Percentiles rank a stretch among this genome's conserved stretches.
These are phyloP conservation scores for Trichosphaerium sp. DNA, from an alignment of 78 protist species.

Conservation along the genomic window DNA sequence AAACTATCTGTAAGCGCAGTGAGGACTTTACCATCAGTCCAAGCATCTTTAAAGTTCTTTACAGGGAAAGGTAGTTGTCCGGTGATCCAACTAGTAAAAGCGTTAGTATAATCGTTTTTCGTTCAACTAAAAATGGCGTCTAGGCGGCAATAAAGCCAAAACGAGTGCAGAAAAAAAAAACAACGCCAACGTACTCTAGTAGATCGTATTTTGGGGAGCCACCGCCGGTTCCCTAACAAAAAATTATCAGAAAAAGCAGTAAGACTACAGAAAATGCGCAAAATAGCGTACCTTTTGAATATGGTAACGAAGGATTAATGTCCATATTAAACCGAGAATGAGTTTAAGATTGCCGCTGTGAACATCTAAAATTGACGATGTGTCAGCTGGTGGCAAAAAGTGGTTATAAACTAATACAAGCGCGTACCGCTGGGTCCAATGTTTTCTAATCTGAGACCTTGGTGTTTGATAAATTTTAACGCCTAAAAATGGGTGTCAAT, in stretches of 20 bases:
- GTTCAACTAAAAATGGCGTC: too few species aligned
- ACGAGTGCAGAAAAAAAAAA: too few species aligned
- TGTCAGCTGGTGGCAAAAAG: too few species aligned
- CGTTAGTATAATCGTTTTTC: too few species aligned
- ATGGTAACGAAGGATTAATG: conserved; percentile 64
- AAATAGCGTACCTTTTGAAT: conserved; percentile 33
- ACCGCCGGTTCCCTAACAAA: too few species aligned
- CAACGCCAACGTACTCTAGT: too few species aligned
- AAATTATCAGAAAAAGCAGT: background rate
- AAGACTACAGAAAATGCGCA: background rate
- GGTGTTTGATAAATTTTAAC: conserved; percentile 28
- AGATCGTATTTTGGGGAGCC: too few species aligned
- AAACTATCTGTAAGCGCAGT: conserved; percentile 40
- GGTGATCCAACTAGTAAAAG: too few species aligned
- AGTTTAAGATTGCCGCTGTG: conserved; percentile 51
- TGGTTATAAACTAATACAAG: background rate
- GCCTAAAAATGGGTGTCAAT: too few species aligned
- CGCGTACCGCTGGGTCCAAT: conserved; percentile 40
- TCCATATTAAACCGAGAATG: conserved; percentile 69
- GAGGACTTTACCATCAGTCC: conserved; percentile 52
- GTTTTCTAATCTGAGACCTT: conserved; percentile 59
- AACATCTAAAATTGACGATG: too few species aligned
- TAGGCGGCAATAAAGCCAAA: too few species aligned
- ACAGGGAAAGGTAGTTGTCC: too few species aligned
- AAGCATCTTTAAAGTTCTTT: conserved; percentile 36